A percentile compares a stretch with the other conserved stretches of the same genome.
Conservation (phyloP, 768 basidiomycete species). For the Xanthoconium purpureum region DNA sequence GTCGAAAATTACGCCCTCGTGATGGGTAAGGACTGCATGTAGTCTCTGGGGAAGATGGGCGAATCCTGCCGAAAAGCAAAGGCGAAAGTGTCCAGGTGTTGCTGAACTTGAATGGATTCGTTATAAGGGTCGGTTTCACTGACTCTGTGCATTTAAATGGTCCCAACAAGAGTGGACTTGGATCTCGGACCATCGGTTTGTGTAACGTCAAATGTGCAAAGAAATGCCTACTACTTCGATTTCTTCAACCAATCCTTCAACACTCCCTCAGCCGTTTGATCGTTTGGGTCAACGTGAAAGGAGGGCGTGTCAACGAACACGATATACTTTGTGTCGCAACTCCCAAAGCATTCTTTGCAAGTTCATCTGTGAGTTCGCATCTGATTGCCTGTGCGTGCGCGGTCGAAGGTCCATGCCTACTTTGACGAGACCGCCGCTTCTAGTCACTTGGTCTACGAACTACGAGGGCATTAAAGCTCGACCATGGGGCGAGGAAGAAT, state of each 20-base stretch:
- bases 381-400: constrained; percentile 6
- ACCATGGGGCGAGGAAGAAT: not conserved
- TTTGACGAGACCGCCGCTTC: not conserved
- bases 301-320: constrained; percentile 27
- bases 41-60: not conserved
- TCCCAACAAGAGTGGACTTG: constrained; percentile 5
- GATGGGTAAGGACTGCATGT: constrained; percentile 9
- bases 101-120: not conserved
- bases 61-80: not conserved
- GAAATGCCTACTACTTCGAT: constrained; percentile 2
- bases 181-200: constrained; percentile 1
- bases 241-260: constrained; percentile 5
- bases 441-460: constrained; percentile 12
- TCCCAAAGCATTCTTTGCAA: not conserved
- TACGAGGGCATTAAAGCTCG: not conserved
- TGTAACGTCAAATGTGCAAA: not conserved
- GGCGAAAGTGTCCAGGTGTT: constrained; percentile 9
- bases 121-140: not conserved
- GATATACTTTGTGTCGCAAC: not conserved
- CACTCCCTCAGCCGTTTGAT: not conserved
- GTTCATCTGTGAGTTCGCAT: not conserved
- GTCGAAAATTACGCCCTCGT: rapidly evolving
- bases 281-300: not conserved
- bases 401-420: not conserved
- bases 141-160: constrained; percentile 18